These are phyloP conservation scores for Lepiota venenata DNA, from an alignment of 768 basidiomycete species.

Conservation along the genomic window DNA sequence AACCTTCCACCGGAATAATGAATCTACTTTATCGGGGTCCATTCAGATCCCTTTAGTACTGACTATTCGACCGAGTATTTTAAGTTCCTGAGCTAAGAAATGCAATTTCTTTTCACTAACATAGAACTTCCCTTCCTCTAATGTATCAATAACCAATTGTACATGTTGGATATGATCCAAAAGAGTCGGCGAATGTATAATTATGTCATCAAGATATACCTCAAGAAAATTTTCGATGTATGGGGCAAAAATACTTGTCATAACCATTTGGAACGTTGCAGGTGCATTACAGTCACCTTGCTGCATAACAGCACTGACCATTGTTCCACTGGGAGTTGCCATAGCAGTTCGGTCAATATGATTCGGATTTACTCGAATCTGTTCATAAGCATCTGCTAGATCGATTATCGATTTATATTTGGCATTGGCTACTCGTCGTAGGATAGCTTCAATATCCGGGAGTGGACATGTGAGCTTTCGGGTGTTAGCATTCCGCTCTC, in stretches of 20 bases:
- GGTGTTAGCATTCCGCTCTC: conserved; percentile 35
- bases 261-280: conserved; percentile 28
- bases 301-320: conserved; percentile 26
- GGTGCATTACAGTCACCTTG: too few relatives aligned
- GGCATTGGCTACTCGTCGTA: conserved; percentile 24
- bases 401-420: conserved; percentile 31
- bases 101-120: conserved; percentile 24
- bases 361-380: conserved; percentile 24
- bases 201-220: conserved; percentile 23
- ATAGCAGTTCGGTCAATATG: conserved; percentile 21
- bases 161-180: conserved; percentile 30
- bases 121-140: conserved; percentile 24
- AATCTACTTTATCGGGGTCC: conserved; percentile 42
- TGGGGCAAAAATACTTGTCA: conserved; percentile 29
- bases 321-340: conserved; percentile 28
- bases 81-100: conserved; percentile 14
- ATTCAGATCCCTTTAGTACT: conserved; percentile 35
- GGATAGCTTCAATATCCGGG: conserved; percentile 20
- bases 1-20: conserved; percentile 28
- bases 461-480: conserved; percentile 25
- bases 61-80: conserved; percentile 21
- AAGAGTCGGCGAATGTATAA: conserved; percentile 29
- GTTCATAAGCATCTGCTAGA: conserved; percentile 38
- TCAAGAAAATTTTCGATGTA: conserved; percentile 28
- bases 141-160: conserved; percentile 20